Conservation (phyloP, 495 filamentous ascomycete species). For the Beverwykella pulmonaria region DNA sequence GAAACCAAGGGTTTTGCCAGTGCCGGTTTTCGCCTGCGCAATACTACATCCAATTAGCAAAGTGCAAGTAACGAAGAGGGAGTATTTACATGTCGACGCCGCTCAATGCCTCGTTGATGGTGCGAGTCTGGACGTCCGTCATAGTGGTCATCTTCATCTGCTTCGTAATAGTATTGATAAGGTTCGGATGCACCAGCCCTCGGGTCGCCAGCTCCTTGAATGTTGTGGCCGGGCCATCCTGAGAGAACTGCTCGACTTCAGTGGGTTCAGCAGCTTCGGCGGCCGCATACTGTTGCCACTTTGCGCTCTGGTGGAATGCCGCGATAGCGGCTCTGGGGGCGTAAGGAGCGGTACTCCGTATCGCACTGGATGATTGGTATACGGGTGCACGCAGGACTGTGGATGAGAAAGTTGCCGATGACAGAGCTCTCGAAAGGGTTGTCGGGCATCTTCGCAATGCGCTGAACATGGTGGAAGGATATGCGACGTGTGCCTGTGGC, state of each 20-base stretch:
- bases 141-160: conserved; percentile 79
- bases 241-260: background rate
- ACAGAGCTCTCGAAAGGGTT: conserved; percentile 40
- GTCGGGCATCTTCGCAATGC: conserved; percentile 44
- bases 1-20: conserved; percentile 53
- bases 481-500: conserved; percentile 5
- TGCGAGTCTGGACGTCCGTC: conserved; percentile 89
- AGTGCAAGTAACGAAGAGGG: conserved; percentile 3
- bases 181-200: conserved; percentile 62
- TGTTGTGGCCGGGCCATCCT: conserved; percentile 53
- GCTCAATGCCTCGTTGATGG: conserved; percentile 74
- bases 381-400: conserved; percentile 10
- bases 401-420: conserved; percentile 17
- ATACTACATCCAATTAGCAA: conserved; percentile 36
- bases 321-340: conserved; percentile 22
- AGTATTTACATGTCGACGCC: conserved; percentile 78
- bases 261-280: conserved; percentile 14
- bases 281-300: conserved; percentile 29
- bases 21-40: conserved; percentile 53
- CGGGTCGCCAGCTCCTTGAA: conserved; percentile 70
- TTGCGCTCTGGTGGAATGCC: conserved; percentile 32
- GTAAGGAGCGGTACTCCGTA: conserved; percentile 12
- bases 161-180: conserved; percentile 70
- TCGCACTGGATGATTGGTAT: conserved; percentile 7
- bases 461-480: conserved; percentile 37